Conservation (phyloP, 2,329 filamentous ascomycete species). For the Verticillium isaacii region DNA sequence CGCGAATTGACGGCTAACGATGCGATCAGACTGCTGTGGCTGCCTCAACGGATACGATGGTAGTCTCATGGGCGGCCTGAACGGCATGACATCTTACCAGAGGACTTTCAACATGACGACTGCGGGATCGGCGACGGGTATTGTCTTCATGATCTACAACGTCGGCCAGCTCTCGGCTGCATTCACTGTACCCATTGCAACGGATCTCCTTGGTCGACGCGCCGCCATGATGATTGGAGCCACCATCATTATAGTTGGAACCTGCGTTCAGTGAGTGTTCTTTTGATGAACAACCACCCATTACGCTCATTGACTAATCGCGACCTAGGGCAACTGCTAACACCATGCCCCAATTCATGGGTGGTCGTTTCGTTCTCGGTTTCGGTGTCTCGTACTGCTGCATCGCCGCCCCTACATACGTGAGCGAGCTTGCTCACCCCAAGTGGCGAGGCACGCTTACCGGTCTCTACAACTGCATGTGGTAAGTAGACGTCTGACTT, state of each 20-base stretch:
- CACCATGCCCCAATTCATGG: constrained; percentile 40
- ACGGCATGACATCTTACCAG: constrained; percentile 20
- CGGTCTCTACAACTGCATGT: constrained; percentile 48
- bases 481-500: constrained; percentile 22
- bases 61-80: constrained; percentile 18
- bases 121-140: constrained; percentile 8
- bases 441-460: constrained; percentile 44
- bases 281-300: neutral
- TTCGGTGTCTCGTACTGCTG: constrained; percentile 47
- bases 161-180: constrained; percentile 35
- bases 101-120: constrained; percentile 10
- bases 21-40: constrained; percentile 5
- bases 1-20: neutral
- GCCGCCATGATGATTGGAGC: constrained; percentile 34
- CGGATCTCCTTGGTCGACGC: constrained; percentile 34
- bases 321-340: constrained; percentile 30
- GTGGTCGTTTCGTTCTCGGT: constrained; percentile 45
- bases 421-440: constrained; percentile 51
- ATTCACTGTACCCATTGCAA: constrained; percentile 33
- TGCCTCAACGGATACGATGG: constrained; percentile 13
- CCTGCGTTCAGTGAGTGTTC: constrained; percentile 24
- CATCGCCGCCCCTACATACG: constrained; percentile 43
- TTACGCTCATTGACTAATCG: neutral
- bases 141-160: constrained; percentile 41
- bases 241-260: constrained; percentile 34